phyloP scores from a whole-genome alignment of 148 eudicot genomes.

The Beta vulgaris region DNA sequence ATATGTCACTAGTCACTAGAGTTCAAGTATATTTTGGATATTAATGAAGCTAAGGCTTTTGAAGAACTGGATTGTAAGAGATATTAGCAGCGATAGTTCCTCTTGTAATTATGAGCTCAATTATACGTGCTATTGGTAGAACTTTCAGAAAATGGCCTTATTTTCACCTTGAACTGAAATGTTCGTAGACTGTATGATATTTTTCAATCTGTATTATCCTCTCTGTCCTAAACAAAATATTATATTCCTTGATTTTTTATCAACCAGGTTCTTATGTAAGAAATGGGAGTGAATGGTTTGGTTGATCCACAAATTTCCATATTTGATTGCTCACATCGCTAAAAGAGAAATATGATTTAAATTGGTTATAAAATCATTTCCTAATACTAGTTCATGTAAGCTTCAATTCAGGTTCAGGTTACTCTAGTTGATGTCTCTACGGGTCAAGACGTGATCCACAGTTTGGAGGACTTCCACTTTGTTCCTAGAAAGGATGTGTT shows the following conservation, averaged over 20 bases:
- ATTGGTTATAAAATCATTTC: neutral
- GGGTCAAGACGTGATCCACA: slow-evolving; percentile 46
- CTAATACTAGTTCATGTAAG: neutral
- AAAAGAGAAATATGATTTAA: neutral
- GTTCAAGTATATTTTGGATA: too few species aligned
- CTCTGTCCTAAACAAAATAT: too few species aligned
- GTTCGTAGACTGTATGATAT: too few species aligned
- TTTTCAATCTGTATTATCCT: too few species aligned
- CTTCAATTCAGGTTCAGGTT: slow-evolving; percentile 55
- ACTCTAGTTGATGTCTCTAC: slow-evolving; percentile 85
- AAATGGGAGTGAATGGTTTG: neutral
- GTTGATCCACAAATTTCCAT: neutral
- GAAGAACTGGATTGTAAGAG: too few species aligned
- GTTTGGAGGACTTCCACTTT: slow-evolving; percentile 50
- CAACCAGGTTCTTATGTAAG: neutral
- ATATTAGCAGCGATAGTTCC: too few species aligned
- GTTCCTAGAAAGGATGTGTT: slow-evolving; percentile 71
- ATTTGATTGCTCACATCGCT: neutral
- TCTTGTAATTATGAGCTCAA: too few species aligned
- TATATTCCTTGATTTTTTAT: neutral
- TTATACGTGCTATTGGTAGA: too few species aligned
- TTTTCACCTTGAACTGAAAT: too few species aligned
- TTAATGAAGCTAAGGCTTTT: too few species aligned
- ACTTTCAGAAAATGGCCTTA: too few species aligned
- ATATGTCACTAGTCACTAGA: too few species aligned